phyloP scores from a whole-genome alignment of 768 basidiomycete species.

The Naganishia friedmannii region DNA sequence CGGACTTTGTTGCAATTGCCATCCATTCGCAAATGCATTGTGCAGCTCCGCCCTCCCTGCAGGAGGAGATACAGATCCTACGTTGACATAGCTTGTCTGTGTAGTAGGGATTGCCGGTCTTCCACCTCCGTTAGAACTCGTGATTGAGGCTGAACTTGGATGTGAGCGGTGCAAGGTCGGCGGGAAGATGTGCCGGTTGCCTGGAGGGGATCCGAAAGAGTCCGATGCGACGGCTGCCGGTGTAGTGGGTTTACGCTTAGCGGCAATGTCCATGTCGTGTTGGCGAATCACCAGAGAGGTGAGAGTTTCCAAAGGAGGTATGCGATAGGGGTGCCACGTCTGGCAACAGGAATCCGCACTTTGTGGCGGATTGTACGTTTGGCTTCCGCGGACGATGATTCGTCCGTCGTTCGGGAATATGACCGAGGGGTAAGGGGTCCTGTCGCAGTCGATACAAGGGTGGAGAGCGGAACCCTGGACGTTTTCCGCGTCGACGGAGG shows the following conservation, averaged over 20 bases:
- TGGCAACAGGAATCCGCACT: background rate
- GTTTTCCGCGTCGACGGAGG: background rate
- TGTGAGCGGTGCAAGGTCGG: constrained; percentile 3
- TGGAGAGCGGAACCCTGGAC: background rate
- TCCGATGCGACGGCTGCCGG: constrained; percentile 9
- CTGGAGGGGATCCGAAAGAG: constrained; percentile 19
- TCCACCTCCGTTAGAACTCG: background rate
- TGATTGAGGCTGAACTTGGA: constrained; percentile 11
- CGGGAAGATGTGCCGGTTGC: constrained; percentile 20
- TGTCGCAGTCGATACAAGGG: background rate
- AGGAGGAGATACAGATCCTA: constrained; percentile 7
- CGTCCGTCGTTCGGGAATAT: background rate
- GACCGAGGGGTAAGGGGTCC: background rate
- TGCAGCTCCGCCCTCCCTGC: background rate
- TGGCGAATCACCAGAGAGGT: background rate
- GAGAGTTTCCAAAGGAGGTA: background rate
- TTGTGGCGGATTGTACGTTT: background rate
- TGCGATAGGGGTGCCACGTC: background rate
- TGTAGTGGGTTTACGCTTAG: constrained; percentile 11
- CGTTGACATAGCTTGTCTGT: constrained; percentile 27
- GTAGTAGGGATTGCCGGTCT: constrained; percentile 9
- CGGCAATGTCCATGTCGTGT: constrained; percentile 20
- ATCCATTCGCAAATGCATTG: constrained; percentile 18
- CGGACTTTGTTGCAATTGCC: constrained; percentile 9
- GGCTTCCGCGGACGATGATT: background rate